phyloP scores from a whole-genome alignment of 2,329 filamentous ascomycete species.

The Tolypocladium album region DNA sequence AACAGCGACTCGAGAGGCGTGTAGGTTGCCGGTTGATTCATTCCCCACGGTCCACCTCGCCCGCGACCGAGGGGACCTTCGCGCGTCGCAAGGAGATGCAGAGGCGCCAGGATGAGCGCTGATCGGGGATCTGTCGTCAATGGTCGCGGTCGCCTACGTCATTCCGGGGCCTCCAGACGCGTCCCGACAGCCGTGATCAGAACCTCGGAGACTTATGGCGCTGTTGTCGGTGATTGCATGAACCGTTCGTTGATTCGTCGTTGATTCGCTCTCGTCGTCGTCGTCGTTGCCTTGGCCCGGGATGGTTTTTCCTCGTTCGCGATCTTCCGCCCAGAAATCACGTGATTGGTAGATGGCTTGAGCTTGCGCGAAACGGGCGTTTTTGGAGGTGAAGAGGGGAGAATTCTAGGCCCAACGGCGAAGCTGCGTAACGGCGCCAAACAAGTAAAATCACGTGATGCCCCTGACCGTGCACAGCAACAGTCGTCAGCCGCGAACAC shows the following conservation, averaged over 20 bases:
- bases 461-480: slow-evolving; percentile 10
- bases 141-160: slow-evolving; percentile 11
- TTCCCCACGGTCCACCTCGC: slow-evolving; percentile 44
- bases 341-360: slow-evolving; percentile 15
- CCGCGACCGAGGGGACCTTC: slow-evolving; percentile 43
- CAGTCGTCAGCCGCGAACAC: background rate
- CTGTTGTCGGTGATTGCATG: slow-evolving; percentile 17
- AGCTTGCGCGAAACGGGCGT: slow-evolving; percentile 6
- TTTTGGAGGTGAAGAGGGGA: slow-evolving; percentile 7
- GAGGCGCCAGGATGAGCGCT: slow-evolving; percentile 38
- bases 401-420: background rate
- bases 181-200: slow-evolving; percentile 19
- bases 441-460: slow-evolving; percentile 19
- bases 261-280: slow-evolving; percentile 9
- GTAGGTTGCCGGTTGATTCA: slow-evolving; percentile 53
- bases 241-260: slow-evolving; percentile 10
- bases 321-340: slow-evolving; percentile 17
- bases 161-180: slow-evolving; percentile 15
- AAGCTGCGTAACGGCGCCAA: slow-evolving; percentile 1
- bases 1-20: slow-evolving; percentile 79
- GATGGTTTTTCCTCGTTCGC: slow-evolving; percentile 10
- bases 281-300: slow-evolving; percentile 7
- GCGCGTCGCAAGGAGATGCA: slow-evolving; percentile 41
- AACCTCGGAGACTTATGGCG: slow-evolving; percentile 15
- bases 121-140: background rate